These are phyloP conservation scores for Scheffersomyces titani DNA, from an alignment of 1,139 yeast species.

Conservation along the genomic window DNA sequence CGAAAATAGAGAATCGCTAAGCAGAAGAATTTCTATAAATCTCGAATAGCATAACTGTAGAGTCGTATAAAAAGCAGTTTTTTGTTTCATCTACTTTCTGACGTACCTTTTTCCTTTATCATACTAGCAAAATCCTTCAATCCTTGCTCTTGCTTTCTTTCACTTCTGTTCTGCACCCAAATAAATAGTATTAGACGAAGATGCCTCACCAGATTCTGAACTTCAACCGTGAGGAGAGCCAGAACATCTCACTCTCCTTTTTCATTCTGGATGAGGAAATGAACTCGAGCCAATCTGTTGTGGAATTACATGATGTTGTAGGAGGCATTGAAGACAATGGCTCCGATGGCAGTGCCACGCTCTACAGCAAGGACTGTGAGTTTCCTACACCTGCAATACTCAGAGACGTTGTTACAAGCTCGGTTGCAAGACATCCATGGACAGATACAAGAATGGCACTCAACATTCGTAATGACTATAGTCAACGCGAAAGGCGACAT, in stretches of 20 bases:
- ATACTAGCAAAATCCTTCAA: too few relatives aligned
- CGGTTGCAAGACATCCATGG: neutral
- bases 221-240: neutral
- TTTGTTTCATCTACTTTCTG: neutral
- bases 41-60: neutral
- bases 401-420: neutral
- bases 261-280: neutral
- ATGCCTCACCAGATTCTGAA: neutral
- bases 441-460: neutral
- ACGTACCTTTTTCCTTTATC: neutral
- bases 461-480: neutral
- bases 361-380: neutral
- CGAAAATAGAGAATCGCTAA: neutral
- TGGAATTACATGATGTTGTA: too few relatives aligned
- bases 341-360: neutral
- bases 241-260: neutral
- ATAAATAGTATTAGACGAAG: neutral
- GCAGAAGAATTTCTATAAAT: neutral
- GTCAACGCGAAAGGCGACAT: neutral
- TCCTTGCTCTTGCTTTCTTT: too few relatives aligned
- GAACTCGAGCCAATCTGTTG: neutral
- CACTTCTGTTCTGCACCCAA: neutral
- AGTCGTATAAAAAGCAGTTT: neutral
- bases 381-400: neutral
- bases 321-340: neutral